phyloP scores from a whole-genome alignment of 2,329 filamentous ascomycete genomes.

The Diaporthe nobilis region DNA sequence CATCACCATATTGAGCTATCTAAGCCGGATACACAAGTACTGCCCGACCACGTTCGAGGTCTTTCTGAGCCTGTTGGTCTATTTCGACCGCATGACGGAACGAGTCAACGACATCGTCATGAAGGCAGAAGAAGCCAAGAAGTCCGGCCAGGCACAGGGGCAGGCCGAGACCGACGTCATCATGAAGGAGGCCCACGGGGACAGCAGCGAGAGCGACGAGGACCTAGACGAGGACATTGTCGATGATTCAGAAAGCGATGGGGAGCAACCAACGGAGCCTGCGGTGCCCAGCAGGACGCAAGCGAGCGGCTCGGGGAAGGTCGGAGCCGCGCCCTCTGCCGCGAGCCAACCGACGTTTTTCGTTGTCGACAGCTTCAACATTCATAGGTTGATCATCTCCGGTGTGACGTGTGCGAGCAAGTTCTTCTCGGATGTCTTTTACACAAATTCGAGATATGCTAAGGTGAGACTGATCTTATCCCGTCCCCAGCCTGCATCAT shows the following conservation, averaged over 20 bases:
- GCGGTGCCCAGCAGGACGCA: conserved; percentile 45
- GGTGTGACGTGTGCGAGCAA: conserved; percentile 99
- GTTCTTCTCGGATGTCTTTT: conserved; percentile 99
- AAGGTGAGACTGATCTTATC: conserved; percentile 75
- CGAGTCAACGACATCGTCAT: conserved; percentile 87
- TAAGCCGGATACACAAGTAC: conserved; percentile 98
- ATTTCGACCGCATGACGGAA: conserved; percentile 99
- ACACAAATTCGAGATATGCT: conserved; percentile 98
- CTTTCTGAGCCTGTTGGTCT: conserved; percentile 93
- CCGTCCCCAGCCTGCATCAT: background rate
- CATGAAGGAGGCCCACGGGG: conserved; percentile 52
- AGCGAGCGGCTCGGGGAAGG: conserved; percentile 42
- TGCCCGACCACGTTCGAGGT: conserved; percentile 99
- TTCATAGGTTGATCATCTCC: conserved; percentile 95
- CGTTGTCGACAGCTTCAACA: conserved; percentile 99
- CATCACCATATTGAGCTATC: conserved; percentile 96
- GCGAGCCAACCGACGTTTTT: conserved; percentile 72
- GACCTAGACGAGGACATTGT: conserved; percentile 64
- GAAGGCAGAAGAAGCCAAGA: conserved; percentile 71
- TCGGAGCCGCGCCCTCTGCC: conserved; percentile 45
- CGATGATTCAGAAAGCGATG: conserved; percentile 59
- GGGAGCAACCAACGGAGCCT: conserved; percentile 46
- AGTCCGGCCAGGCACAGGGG: conserved; percentile 48
- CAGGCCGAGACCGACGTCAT: conserved; percentile 49
- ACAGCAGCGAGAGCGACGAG: conserved; percentile 56